Evolutionary conservation across 495 filamentous ascomycete species (phyloP), one percentile per base, ranked within the genome.

Genomic region (Xylaria sp.): DNA sequence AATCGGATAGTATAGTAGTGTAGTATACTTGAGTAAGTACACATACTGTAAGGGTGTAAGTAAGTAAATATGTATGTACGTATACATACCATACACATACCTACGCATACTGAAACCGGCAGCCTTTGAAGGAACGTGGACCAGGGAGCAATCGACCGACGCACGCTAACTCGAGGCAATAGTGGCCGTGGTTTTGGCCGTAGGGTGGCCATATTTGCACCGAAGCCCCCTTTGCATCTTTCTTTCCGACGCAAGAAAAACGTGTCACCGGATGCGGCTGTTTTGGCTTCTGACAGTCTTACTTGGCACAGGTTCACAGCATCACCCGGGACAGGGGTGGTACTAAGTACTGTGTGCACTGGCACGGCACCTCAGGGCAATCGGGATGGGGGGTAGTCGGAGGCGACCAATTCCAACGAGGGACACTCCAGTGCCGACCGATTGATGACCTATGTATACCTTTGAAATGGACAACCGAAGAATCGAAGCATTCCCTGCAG

Each of bases 201-300:
- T 12, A 41, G 17, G 40, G 24, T 67, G 50, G 21, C 50, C 37
- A 31, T 52, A 52, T 69, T 46, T 62, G 29, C 55, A 29, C 57
- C 33, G 31, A 61, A 48, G 57, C 67, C n/a, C 6, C 37, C 31
- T 50, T 40, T 35, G 67, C 21, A n/a, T 37, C 4, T 8, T 24
- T n/a, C 31, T 48, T 70, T 70, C 58, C 68, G 68, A 48, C 37
- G 41, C 41, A 31, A 46, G 26, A 24, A 48, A 65, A 65, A 70
- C 61, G 68, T 70, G 68, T 59, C 61, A 59, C 61, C 41, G 52
- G 52, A 71, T 71, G 69, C 69, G 69, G 69, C 61, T 66, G 61
- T 71, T 61, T 71, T 59, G 48, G 48, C 61, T 66, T 57, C 48
- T 57, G n/a, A 66, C 61, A 48, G 50, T 71, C 37, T 11, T 41